Conservation (phyloP, 2,329 filamentous ascomycete species). For the Tetracladium maxilliforme region DNA sequence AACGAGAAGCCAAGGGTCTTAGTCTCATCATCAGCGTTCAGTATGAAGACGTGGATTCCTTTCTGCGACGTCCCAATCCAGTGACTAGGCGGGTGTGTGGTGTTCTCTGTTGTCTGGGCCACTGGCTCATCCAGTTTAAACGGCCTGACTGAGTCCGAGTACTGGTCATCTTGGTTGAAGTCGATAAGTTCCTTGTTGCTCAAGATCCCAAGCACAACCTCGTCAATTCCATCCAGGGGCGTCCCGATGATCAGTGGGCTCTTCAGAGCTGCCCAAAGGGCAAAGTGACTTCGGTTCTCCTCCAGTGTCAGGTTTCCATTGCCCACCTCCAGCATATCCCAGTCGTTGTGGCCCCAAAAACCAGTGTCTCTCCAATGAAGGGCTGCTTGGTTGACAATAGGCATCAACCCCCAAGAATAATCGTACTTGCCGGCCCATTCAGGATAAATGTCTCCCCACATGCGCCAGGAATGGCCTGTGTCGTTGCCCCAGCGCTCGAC, state of each 20-base stretch:
- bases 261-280: slow-evolving; percentile 12
- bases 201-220: no score
- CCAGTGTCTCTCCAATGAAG: slow-evolving; percentile 17
- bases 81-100: slow-evolving; percentile 29
- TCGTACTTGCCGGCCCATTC: slow-evolving; percentile 14
- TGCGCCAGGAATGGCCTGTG: slow-evolving; percentile 30
- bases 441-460: slow-evolving; percentile 24
- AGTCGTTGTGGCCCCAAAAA: slow-evolving; percentile 20
- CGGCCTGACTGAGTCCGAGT: slow-evolving; percentile 23
- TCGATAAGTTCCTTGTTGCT: slow-evolving; percentile 12
- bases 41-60: slow-evolving; percentile 28
- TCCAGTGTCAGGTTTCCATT: slow-evolving; percentile 10
- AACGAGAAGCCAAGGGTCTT: slow-evolving; percentile 21
- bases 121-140: slow-evolving; percentile 22
- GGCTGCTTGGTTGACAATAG: slow-evolving; percentile 20
- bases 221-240: no score
- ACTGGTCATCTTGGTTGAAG: slow-evolving; percentile 13
- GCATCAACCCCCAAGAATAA: slow-evolving; percentile 6
- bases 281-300: slow-evolving; percentile 12
- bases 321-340: slow-evolving; percentile 12
- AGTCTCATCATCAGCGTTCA: slow-evolving; percentile 23
- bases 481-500: slow-evolving; percentile 33
- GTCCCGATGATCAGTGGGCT: slow-evolving; percentile 13
- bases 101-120: slow-evolving; percentile 18
- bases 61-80: slow-evolving; percentile 26